These are phyloP conservation scores for Candida sanyaensis DNA, from an alignment of 1,139 yeast genomes.

Conservation along the genomic window DNA sequence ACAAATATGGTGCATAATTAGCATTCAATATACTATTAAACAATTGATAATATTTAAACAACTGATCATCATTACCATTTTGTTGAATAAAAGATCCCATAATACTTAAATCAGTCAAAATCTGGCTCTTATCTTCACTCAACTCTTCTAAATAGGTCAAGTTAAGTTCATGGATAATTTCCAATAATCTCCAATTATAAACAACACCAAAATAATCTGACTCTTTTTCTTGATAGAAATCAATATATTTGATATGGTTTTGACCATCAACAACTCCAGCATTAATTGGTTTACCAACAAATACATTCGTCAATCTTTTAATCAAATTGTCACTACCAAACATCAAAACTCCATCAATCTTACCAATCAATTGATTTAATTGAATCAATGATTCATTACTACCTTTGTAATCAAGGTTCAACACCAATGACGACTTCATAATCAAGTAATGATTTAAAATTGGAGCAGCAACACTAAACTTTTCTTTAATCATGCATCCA, in stretches of 20 bases:
- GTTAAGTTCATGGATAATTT: constrained; percentile 35
- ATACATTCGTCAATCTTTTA: constrained; percentile 30
- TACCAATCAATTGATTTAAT: constrained; percentile 29
- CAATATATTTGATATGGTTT: constrained; percentile 34
- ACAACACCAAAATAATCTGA: constrained; percentile 29
- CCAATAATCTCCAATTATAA: constrained; percentile 41
- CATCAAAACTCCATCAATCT: constrained; percentile 35
- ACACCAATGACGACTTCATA: constrained; percentile 28
- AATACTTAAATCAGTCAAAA: constrained; percentile 25
- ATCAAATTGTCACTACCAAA: constrained; percentile 31
- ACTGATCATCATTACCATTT: constrained; percentile 7
- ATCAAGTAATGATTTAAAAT: constrained; percentile 28
- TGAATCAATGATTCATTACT: constrained; percentile 22
- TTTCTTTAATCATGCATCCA: constrained; percentile 27
- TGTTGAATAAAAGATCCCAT: constrained; percentile 21
- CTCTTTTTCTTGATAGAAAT: constrained; percentile 23
- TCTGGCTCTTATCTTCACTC: constrained; percentile 17
- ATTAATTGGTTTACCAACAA: constrained; percentile 24
- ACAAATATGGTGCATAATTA: constrained; percentile 22
- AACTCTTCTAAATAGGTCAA: constrained; percentile 27
- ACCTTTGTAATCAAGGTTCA: constrained; percentile 35
- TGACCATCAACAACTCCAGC: constrained; percentile 27
- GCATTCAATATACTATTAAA: constrained; percentile 35
- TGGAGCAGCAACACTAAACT: constrained; percentile 21
- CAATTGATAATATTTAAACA: constrained; percentile 24